These are phyloP conservation scores for Chalaropsis thielavioides DNA, from an alignment of 2,329 filamentous ascomycete species.

Conservation along the genomic window DNA sequence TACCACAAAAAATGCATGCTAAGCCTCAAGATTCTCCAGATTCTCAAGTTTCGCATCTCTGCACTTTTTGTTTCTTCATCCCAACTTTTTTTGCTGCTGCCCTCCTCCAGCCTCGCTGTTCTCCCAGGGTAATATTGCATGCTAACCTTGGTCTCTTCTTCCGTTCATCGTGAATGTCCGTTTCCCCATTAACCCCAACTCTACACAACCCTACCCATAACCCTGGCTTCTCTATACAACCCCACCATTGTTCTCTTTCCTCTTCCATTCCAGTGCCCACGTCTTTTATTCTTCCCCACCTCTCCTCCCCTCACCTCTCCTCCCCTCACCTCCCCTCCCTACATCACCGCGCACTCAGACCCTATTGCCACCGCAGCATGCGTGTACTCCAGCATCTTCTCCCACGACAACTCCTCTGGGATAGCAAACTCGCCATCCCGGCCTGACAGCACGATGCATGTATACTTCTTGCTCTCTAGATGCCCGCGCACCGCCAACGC, in stretches of 20 bases:
- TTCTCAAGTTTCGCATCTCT: neutral
- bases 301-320: no score
- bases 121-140: neutral
- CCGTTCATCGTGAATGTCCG: neutral
- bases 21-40: neutral
- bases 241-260: no score
- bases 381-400: conserved; percentile 15
- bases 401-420: conserved; percentile 13
- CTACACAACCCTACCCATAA: neutral
- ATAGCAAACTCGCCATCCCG: conserved; percentile 13
- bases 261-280: neutral
- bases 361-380: conserved; percentile 16
- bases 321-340: neutral
- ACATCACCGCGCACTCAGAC: conserved; percentile 15
- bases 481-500: conserved; percentile 9
- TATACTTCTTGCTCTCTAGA: conserved; percentile 9
- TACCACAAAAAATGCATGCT: neutral
- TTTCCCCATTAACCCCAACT: neutral
- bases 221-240: no score
- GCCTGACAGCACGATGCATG: conserved; percentile 11
- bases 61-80: neutral
- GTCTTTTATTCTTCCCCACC: no score
- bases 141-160: no score
- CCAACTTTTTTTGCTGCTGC: no score
- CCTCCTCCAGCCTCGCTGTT: no score